These are phyloP conservation scores for Dentipellis fragilis DNA, from an alignment of 768 basidiomycete species.

Conservation along the genomic window DNA sequence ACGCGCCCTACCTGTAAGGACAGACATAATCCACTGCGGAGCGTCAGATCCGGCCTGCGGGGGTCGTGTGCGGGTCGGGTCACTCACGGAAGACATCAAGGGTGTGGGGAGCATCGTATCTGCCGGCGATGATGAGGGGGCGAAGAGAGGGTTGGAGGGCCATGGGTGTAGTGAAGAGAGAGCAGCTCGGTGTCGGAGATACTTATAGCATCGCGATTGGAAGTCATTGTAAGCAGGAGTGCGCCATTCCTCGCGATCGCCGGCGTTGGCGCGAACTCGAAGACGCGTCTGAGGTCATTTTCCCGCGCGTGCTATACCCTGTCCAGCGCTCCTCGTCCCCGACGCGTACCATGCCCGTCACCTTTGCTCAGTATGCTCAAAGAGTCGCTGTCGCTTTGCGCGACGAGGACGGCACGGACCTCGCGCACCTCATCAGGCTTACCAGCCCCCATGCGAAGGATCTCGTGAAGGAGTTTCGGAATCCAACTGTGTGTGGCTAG, in stretches of 20 bases:
- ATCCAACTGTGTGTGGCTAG: constrained; percentile 32
- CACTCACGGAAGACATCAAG: constrained; percentile 68
- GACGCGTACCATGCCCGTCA: constrained; percentile 23
- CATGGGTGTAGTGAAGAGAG: constrained; percentile 31
- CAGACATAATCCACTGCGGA: constrained; percentile 76
- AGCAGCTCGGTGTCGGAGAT: background rate
- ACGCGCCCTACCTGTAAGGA: constrained; percentile 50
- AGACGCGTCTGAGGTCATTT: background rate
- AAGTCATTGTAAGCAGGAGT: no score
- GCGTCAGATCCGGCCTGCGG: background rate
- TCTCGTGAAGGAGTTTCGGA: constrained; percentile 61
- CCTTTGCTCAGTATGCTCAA: constrained; percentile 49
- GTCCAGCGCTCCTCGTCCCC: background rate
- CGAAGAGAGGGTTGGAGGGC: constrained; percentile 68
- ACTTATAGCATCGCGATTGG: background rate
- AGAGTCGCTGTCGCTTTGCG: constrained; percentile 53
- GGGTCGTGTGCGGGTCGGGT: background rate
- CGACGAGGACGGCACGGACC: constrained; percentile 54
- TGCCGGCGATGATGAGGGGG: constrained; percentile 55
- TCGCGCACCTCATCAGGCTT: constrained; percentile 68
- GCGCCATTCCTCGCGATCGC: no score
- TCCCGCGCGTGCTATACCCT: background rate
- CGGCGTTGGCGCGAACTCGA: background rate
- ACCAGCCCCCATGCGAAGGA: constrained; percentile 72
- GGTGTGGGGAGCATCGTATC: constrained; percentile 54